Base-by-base conservation (phyloP, 306 rosid species). In the Arachis stenosperma region DNA sequence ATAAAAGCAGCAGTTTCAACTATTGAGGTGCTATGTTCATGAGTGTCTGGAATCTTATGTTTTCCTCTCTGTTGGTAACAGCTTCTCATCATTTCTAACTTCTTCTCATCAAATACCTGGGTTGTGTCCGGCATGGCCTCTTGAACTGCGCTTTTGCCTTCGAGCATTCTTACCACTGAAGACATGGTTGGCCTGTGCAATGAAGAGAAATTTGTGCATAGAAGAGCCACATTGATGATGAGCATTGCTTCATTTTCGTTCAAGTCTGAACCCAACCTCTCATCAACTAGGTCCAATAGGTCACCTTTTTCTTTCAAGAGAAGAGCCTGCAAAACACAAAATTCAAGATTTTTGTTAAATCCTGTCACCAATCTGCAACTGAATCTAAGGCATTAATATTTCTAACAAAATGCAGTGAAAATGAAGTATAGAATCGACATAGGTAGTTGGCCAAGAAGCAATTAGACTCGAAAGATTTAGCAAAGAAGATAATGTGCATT, bases 151-250 rank as follows among this genome's bases (percentile, higher is more conserved):
- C 36, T 50, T 76, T 70, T 72, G 8, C 81, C 82, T 79, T 83
- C 82, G 56, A 81, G 78, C 81, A 81, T 76, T 67, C 67, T 71
- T 22, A 81, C 78, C 29, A 81, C 84, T 71, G 81, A 76, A 50
- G 79, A 70, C 87, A 83, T 79, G 52, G 70, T 48, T 6, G 87
- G 87, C 43, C 87, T 83, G 0, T 62, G 66, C 43, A 67, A 10
- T 68, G 82, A 52, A 57, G 77, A 71, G 61, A 41, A 57, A 40
- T 73, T 75, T 55, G 84, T 72, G 74, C 87, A 83, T 62, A 79
- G 9, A 48, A 83, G 74, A 9, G 82, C 82, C 50, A 83, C 82
- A 68, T 83, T 83, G 52, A 83, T 83, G 79, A 83, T 76, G 5
- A 67, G 61, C 77, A 15, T 30, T 14, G 42, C 82, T 78, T 83